phyloP scores from a whole-genome alignment of 805 yeast species.

The Suhomyces kilbournensis region DNA sequence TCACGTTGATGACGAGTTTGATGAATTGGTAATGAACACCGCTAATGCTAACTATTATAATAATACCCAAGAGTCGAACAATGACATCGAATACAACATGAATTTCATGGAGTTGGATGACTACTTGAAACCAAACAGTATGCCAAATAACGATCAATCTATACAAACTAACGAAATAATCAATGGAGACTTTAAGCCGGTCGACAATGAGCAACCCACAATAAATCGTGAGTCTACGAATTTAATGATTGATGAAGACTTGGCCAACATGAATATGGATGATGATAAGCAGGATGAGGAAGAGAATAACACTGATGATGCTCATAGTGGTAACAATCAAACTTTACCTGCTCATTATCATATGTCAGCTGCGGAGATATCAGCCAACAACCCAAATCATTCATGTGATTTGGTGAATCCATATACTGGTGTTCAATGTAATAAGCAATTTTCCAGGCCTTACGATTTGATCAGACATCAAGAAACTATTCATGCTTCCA shows the following conservation, averaged over 20 bases:
- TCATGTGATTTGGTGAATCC: slow-evolving; percentile 61
- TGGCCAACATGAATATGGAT: slow-evolving; percentile 3
- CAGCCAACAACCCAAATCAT: slow-evolving; percentile 42
- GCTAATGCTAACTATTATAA: not conserved
- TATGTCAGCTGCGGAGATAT: slow-evolving; percentile 30
- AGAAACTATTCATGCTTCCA: slow-evolving; percentile 47
- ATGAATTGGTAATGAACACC: slow-evolving; percentile 21
- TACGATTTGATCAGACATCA: slow-evolving; percentile 46
- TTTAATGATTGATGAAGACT: slow-evolving; percentile 1
- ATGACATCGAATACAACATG: slow-evolving; percentile 5
- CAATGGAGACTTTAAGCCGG: slow-evolving; percentile 11
- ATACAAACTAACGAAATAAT: slow-evolving; percentile 10
- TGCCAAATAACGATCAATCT: slow-evolving; percentile 1
- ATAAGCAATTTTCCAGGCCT: slow-evolving; percentile 78
- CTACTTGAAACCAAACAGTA: slow-evolving; percentile 4
- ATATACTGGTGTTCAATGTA: slow-evolving; percentile 60
- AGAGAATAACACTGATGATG: slow-evolving; percentile 5
- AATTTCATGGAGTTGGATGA: slow-evolving; percentile 12
- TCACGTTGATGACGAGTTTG: slow-evolving; percentile 33
- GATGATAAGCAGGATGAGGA: slow-evolving; percentile 7
- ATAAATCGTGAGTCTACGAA: not conserved
- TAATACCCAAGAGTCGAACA: not conserved
- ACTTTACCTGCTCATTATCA: slow-evolving; percentile 8
- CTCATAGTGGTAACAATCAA: not conserved
- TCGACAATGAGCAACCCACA: slow-evolving; percentile 3